Evolutionary conservation across 805 yeast genomes (phyloP).

Genomic region (Metschnikowia drakensbergensis): DNA sequence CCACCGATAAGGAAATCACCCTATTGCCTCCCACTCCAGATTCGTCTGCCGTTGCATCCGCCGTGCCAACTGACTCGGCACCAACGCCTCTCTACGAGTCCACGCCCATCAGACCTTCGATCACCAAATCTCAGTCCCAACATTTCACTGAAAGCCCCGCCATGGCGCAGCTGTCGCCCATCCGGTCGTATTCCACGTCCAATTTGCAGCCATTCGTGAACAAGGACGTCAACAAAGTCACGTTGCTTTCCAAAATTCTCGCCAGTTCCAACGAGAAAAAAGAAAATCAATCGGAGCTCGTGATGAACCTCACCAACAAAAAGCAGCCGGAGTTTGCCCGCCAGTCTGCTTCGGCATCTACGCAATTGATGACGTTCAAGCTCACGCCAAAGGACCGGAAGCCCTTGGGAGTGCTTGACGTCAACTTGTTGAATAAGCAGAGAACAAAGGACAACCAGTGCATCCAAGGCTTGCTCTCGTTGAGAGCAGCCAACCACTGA

Average conservation of each 20-base stretch:
- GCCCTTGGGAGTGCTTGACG: conserved; percentile 15
- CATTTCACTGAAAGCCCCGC: conserved; percentile 10
- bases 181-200: conserved; percentile 13
- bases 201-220: conserved; percentile 7
- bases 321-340: conserved; percentile 20
- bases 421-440: conserved; percentile 8
- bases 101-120: conserved; percentile 15
- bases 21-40: conserved; percentile 42
- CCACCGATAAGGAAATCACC: conserved; percentile 37
- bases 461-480: conserved; percentile 17
- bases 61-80: conserved; percentile 2
- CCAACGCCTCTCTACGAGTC: conserved; percentile 9
- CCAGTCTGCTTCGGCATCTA: conserved; percentile 13
- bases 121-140: conserved; percentile 13
- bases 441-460: conserved; percentile 18
- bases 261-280: conserved; percentile 7
- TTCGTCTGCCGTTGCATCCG: conserved; percentile 4
- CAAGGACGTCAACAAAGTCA: conserved; percentile 2
- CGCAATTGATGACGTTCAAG: conserved; percentile 17
- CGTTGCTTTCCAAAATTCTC: conserved; percentile 11
- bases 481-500: conserved; percentile 14
- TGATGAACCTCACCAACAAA: conserved; percentile 18
- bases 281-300: conserved; percentile 10
- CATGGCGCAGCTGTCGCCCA: conserved; percentile 16
- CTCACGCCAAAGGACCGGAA: conserved; percentile 16